Percentiles rank a stretch among this genome's conserved stretches.
Conservation (phyloP, 164 flowering plant species). For the Magnolia officinalis region DNA sequence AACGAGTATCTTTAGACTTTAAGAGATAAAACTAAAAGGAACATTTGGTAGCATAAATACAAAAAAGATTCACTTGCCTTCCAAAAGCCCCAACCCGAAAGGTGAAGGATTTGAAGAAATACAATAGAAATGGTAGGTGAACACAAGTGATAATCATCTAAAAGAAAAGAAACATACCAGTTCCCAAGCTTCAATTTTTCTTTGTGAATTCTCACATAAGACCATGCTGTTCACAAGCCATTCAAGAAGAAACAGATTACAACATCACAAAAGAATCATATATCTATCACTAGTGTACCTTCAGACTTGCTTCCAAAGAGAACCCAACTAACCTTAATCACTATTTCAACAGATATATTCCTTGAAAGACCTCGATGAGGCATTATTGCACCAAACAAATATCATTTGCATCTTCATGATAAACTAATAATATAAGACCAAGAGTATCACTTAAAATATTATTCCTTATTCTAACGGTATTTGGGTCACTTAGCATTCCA, state of each 20-base stretch:
- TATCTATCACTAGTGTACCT: not conserved
- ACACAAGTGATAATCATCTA: not conserved
- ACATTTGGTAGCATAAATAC: no score
- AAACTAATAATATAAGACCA: no score
- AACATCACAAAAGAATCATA: not conserved
- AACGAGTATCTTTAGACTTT: no score
- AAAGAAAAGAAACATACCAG: conserved; percentile 48
- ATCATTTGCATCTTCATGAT: not conserved
- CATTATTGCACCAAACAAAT: not conserved
- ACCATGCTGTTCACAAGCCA: conserved; percentile 40
- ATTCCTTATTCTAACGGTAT: not conserved
- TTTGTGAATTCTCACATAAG: conserved; percentile 27
- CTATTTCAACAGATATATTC: not conserved
- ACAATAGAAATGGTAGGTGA: no score
- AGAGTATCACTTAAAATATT: no score
- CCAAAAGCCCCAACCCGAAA: no score
- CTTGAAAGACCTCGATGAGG: conserved; percentile 2
- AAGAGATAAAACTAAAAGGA: no score
- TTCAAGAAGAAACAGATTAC: not conserved
- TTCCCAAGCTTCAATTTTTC: conserved; percentile 78
- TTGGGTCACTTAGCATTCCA: no score
- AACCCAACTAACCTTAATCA: not conserved
- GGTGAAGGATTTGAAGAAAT: no score
- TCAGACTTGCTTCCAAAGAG: not conserved
- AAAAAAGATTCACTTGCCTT: no score